Evolutionary conservation across 2,329 filamentous ascomycete genomes (phyloP), one percentile per base, ranked within the genome.

Genomic region (Venturia carpophila): DNA sequence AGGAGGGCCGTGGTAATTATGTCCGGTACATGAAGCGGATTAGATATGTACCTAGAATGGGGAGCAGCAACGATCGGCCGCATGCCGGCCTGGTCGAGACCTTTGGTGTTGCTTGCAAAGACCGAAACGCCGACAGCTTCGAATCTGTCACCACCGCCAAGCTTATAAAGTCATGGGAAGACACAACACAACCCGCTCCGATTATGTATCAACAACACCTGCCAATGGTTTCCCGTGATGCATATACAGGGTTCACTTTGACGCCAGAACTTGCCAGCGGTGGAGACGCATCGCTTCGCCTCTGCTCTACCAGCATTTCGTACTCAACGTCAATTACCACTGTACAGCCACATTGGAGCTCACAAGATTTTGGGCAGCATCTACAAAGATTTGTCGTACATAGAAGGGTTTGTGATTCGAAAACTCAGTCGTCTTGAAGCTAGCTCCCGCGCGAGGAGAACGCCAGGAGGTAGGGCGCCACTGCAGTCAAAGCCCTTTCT

Each of bases 41-140:
- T 21, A 27, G 47, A 4, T 27, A 21, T 27, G n/a, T 34, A 21
- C 24, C 47, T 52, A 13, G 21, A 27, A 6, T 52, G 21, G 24
- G n/a, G 21, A 27, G 5, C 5, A 52, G n/a, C 21, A 52, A 27
- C 27, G 47, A 52, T 52, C 47, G 47, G 47, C 47, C 21, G 47
- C 24, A 27, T 41, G 39, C 39, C 45, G 47, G 47, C 21, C 47
- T 52, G 47, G 47, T 27, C 47, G 47, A 52, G 47, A 52, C 21
- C 24, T 52, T 52, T 2, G 47, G 24, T 52, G 47, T 52, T 13
- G 24, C 15, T 27, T 21, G 5, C 39, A 27, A 27, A 27, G 21
- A 21, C 21, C 47, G 47, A 52, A 52, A 52, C 47, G 24, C 47
- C 47, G 47, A 52, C 47, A 27, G 47, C 47, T 52, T 52, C 47